Percentiles rank a stretch among this genome's conserved stretches.
Conservation (phyloP, 108 stramenopile genomes). For the Nitzschia sp. region DNA sequence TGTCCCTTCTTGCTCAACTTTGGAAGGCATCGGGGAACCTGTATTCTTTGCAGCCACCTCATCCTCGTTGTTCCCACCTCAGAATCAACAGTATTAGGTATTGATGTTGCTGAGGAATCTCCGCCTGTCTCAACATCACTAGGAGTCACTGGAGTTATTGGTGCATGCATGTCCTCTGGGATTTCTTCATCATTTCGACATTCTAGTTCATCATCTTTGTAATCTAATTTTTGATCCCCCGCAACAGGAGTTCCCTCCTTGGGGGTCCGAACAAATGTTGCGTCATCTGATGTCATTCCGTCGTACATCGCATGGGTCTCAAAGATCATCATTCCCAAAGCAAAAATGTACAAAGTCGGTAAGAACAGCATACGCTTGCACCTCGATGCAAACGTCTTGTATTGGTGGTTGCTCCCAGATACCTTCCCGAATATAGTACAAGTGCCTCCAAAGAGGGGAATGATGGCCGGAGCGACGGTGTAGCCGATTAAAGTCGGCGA, state of each 20-base stretch:
- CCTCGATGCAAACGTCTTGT: conserved; percentile 18
- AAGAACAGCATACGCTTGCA: conserved; percentile 5
- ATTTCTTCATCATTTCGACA: background rate
- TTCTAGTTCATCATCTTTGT: background rate
- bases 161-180: background rate
- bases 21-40: background rate
- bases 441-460: background rate
- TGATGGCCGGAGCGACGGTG: background rate
- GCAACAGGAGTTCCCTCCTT: conserved; percentile 17
- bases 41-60: no score
- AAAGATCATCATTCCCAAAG: conserved; percentile 19
- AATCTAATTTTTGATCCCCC: background rate
- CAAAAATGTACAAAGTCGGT: background rate
- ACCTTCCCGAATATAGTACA: conserved; percentile 8
- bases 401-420: conserved; percentile 15
- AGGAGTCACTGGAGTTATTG: no score
- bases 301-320: conserved; percentile 15
- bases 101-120: no score
- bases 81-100: no score
- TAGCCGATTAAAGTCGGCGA: background rate
- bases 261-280: conserved; percentile 26
- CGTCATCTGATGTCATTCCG: conserved; percentile 30
- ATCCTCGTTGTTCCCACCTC: no score
- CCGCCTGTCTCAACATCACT: no score
- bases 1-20: background rate